A percentile compares a stretch with the other conserved stretches of the same genome.
Evolutionary conservation across 2,329 filamentous ascomycete genomes (phyloP).

Genomic region (Didymella sp.): DNA sequence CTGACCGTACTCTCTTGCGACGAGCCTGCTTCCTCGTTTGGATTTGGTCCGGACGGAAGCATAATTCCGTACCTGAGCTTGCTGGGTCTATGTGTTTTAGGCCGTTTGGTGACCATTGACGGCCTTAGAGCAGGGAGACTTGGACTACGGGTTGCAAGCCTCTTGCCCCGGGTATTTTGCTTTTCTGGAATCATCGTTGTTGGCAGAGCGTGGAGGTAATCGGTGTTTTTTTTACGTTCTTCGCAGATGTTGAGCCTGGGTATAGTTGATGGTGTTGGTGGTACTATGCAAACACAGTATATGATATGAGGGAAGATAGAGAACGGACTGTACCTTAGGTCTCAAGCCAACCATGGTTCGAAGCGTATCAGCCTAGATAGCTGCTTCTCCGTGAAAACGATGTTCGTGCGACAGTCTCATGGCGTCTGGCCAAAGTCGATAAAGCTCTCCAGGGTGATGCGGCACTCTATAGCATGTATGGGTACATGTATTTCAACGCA

Average conservation of each 20-base stretch:
- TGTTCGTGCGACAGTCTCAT: too few relatives aligned
- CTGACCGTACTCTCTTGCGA: background rate
- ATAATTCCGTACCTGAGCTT: background rate
- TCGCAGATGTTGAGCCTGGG: background rate
- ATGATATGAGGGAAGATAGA: background rate
- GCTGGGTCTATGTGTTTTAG: background rate
- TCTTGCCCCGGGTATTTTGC: background rate
- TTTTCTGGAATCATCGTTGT: background rate
- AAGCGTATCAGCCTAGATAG: too few relatives aligned
- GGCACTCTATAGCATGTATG: too few relatives aligned
- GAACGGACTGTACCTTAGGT: background rate
- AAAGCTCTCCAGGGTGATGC: too few relatives aligned
- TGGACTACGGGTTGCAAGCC: background rate
- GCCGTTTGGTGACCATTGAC: background rate
- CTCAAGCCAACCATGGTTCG: background rate
- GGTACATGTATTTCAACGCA: too few relatives aligned
- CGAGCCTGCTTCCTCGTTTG: too few relatives aligned
- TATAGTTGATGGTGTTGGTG: background rate
- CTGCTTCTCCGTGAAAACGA: too few relatives aligned
- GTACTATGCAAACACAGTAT: too few relatives aligned
- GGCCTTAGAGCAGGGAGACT: background rate
- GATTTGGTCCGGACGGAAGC: background rate
- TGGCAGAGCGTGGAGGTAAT: background rate
- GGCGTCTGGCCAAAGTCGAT: too few relatives aligned
- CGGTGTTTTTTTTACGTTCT: background rate